Conservation (phyloP, 2,329 filamentous ascomycete genomes). For the Cladophialophora bantiana region DNA sequence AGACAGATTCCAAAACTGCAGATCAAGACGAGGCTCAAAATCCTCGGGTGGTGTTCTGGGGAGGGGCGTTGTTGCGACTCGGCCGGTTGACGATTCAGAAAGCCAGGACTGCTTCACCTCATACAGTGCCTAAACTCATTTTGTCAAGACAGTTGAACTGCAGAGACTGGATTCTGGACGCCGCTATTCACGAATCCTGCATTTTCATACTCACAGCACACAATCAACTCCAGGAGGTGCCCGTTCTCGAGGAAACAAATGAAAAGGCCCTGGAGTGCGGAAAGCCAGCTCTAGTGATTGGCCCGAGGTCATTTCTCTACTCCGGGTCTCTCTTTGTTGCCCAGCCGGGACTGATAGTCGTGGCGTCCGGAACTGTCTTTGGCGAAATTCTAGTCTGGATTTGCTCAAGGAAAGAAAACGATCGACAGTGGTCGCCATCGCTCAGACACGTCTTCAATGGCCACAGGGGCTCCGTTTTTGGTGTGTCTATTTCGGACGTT, state of each 20-base stretch:
- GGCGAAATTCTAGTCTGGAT: constrained; percentile 94
- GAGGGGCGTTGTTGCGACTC: constrained; percentile 60
- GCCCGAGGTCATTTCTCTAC: constrained; percentile 82
- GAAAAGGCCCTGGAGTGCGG: constrained; percentile 42
- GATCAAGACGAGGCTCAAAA: constrained; percentile 25
- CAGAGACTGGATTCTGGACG: constrained; percentile 81
- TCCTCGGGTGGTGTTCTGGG: constrained; percentile 65
- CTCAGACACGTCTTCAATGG: constrained; percentile 66
- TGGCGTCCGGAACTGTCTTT: constrained; percentile 91
- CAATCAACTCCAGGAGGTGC: constrained; percentile 73
- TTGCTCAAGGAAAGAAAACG: constrained; percentile 52
- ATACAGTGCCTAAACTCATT: constrained; percentile 37
- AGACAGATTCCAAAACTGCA: constrained; percentile 21
- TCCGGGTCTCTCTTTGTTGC: constrained; percentile 77
- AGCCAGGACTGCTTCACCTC: not conserved
- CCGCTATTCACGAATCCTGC: constrained; percentile 47
- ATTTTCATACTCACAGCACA: constrained; percentile 81
- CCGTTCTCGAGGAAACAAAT: constrained; percentile 12
- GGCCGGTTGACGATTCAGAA: constrained; percentile 15
- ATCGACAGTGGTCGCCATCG: constrained; percentile 43
- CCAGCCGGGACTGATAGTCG: constrained; percentile 65
- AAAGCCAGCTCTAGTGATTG: constrained; percentile 54
- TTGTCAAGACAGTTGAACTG: constrained; percentile 56
- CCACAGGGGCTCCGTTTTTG: constrained; percentile 94
- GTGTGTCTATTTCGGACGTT: constrained; percentile 75